Percentiles rank a stretch among this genome's conserved stretches.
These are phyloP conservation scores for Calycina herbarum DNA, from an alignment of 2,329 filamentous ascomycete genomes.

Conservation along the genomic window DNA sequence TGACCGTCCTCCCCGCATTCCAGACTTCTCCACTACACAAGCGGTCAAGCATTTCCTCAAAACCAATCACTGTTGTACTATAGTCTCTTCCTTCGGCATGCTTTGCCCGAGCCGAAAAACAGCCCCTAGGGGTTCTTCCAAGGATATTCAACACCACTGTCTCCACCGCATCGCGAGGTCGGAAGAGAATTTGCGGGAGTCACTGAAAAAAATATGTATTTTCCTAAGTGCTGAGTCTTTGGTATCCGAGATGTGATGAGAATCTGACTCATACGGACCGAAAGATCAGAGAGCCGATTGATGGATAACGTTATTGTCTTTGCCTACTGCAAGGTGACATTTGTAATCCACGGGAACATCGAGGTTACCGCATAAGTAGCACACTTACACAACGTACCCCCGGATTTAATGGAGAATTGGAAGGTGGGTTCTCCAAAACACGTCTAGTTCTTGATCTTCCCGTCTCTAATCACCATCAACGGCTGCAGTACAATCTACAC, in stretches of 20 bases:
- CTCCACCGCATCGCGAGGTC: constrained; percentile 4
- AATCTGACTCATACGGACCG: neutral
- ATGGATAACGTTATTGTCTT: neutral
- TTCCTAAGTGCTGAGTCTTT: neutral
- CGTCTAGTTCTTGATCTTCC: neutral
- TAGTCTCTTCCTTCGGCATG: neutral
- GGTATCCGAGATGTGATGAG: neutral
- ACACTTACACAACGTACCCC: neutral
- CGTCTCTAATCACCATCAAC: neutral
- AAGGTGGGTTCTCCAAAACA: neutral
- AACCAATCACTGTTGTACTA: neutral
- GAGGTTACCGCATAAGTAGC: neutral
- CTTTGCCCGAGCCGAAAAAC: neutral
- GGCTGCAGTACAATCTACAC: neutral
- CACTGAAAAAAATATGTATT: neutral
- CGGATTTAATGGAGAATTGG: neutral
- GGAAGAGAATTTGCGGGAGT: constrained; percentile 4
- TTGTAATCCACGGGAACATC: neutral
- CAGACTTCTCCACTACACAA: neutral
- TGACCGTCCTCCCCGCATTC: neutral
- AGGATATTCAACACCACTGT: constrained; percentile 1
- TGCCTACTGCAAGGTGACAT: neutral
- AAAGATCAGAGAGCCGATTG: neutral
- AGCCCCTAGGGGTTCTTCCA: neutral
- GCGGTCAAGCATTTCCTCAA: neutral